phyloP scores from a whole-genome alignment of 177 flowering plant genomes.

The Telopea speciosissima region DNA sequence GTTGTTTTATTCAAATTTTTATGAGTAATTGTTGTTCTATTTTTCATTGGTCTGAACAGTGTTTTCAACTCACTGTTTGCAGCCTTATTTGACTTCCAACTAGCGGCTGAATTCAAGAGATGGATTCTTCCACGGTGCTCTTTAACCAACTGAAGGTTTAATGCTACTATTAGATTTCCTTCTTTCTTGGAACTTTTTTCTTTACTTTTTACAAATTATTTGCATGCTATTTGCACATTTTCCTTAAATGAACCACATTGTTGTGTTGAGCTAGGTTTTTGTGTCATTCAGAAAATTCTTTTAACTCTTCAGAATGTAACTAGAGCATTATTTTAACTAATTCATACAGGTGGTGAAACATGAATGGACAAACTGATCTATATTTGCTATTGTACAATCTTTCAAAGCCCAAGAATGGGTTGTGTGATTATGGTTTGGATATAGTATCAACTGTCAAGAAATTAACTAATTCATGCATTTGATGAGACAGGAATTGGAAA shows the following conservation, averaged over 20 bases:
- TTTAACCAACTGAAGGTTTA: conserved; percentile 67
- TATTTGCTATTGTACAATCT: not conserved
- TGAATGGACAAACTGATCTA: not conserved
- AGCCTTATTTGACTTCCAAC: not conserved
- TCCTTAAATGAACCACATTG: not conserved
- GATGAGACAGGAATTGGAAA: not conserved
- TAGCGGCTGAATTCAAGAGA: conserved; percentile 12
- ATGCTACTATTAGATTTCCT: not conserved
- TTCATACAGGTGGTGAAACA: not conserved
- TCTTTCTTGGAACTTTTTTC: no score
- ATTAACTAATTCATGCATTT: not conserved
- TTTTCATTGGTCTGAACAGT: not conserved
- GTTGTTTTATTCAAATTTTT: no score
- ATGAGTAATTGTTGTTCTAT: no score
- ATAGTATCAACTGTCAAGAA: not conserved
- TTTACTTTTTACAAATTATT: not conserved
- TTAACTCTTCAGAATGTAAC: not conserved
- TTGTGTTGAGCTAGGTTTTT: not conserved
- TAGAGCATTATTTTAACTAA: not conserved
- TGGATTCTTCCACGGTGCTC: conserved; percentile 50
- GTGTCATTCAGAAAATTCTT: not conserved
- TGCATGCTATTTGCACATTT: not conserved
- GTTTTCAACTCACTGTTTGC: not conserved
- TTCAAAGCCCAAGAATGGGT: not conserved
- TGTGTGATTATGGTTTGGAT: not conserved